Evolutionary conservation across 257 asterid species (phyloP).

Genomic region (Paraleonurus japonicus): DNA sequence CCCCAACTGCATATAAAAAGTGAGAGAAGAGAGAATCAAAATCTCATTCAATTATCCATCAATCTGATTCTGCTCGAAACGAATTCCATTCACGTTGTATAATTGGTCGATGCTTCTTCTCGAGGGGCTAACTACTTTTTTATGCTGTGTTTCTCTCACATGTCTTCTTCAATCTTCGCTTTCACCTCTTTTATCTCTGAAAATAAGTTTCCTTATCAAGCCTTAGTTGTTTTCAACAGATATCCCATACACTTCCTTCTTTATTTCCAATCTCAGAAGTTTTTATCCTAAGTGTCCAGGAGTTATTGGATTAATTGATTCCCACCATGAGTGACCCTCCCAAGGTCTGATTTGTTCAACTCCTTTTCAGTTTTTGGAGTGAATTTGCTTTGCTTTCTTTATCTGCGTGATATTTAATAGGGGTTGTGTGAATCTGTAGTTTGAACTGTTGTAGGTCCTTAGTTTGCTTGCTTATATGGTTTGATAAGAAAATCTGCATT

Average conservation of each 20-base stretch:
- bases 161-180: slow-evolving; percentile 52
- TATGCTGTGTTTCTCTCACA: slow-evolving; percentile 50
- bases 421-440: background rate
- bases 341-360: slow-evolving; percentile 43
- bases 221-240: slow-evolving; percentile 32
- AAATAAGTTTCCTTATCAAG: slow-evolving; percentile 31
- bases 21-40: background rate
- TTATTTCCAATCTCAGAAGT: slow-evolving; percentile 31
- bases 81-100: slow-evolving; percentile 3
- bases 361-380: background rate
- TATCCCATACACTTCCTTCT: slow-evolving; percentile 36
- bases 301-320: slow-evolving; percentile 29
- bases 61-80: background rate
- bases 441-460: slow-evolving; percentile 3
- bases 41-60: slow-evolving; percentile 1
- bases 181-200: slow-evolving; percentile 26
- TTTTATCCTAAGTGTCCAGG: slow-evolving; percentile 22
- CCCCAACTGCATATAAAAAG: slow-evolving; percentile 33
- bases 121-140: slow-evolving; percentile 22
- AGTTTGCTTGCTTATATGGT: slow-evolving; percentile 12
- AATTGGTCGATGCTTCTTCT: slow-evolving; percentile 51
- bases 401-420: background rate
- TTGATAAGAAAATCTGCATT: background rate
- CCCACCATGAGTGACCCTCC: slow-evolving; percentile 57
- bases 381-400: background rate